Base-by-base conservation (phyloP, 345 rosid species). In the Pugionium dolabratum region DNA sequence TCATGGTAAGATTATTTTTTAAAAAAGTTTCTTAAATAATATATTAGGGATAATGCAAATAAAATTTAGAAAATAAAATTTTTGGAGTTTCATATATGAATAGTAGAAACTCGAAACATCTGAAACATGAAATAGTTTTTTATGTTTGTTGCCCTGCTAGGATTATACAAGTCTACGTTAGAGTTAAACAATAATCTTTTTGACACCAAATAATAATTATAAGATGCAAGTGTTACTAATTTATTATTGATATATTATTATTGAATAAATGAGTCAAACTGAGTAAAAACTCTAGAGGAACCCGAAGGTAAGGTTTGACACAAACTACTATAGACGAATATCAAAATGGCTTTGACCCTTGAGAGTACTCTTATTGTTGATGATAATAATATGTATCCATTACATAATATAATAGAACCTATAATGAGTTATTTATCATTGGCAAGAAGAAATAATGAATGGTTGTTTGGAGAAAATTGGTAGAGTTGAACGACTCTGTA, bases 261-360 rank as follows among this genome's bases (percentile, higher is more conserved):
- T 5, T 27, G 28, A 5, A 29, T 39, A 10, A 29, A 31, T 8
- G 1, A 45, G 41, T 60, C 39, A 60, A 51, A 34, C 26, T 9
- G 33, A 33, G 35, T n/a, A 62, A 49, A 60, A 37, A 7, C 26
- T 36, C 45, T 37, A 36, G 11, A 37, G 48, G 56, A 62, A 8
- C 26, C 27, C 44, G 7, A 35, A 2, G 4, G 1, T 10, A 48
- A 48, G 4, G 35, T 62, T 62, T 48, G 55, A 48, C 53, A 47
- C 28, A n/a, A 40, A 62, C 3, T 26, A 34, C 46, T 62, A 34
- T 6, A 35, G 35, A 35, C 5, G 18, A 32, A 32, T 32, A 25
- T 48, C 18, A 18, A 46, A 35, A 26, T 27, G 34, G 28, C 31
- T 43, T 62, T 27, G 10, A 48, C 36, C 44, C n/a, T 27, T 36